Evolutionary conservation across 805 yeast genomes (phyloP).

Genomic region (Yamadazyma kitorensis): DNA sequence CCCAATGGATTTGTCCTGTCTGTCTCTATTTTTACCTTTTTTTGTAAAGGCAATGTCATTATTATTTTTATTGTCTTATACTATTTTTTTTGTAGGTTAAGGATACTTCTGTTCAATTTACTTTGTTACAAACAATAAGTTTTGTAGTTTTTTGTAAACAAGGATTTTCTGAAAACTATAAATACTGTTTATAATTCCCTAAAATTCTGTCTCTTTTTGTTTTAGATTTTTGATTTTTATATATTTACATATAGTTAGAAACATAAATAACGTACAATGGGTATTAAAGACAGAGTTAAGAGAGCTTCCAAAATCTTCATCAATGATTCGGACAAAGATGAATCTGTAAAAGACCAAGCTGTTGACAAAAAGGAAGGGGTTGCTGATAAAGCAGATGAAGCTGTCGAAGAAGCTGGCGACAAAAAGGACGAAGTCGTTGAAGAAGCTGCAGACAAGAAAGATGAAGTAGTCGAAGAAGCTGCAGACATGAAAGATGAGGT

Average conservation of each 20-base stretch:
- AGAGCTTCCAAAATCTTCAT: conserved; percentile 37
- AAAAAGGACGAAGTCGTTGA: conserved; percentile 8
- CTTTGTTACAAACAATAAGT: too few species aligned
- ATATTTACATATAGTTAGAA: not conserved
- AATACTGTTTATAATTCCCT: conserved; percentile 4
- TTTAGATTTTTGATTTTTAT: not conserved
- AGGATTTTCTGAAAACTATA: conserved; percentile 6
- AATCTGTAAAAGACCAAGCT: conserved; percentile 2
- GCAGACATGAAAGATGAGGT: conserved; percentile 10
- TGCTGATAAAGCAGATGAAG: conserved; percentile 4
- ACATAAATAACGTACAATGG: conserved; percentile 20
- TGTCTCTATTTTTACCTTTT: too few species aligned
- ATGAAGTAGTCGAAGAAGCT: conserved; percentile 9
- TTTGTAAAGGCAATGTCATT: too few species aligned
- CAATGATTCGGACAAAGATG: conserved; percentile 24
- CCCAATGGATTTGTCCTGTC: too few species aligned
- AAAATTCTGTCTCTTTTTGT: not conserved
- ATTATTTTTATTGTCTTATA: too few species aligned
- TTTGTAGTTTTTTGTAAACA: too few species aligned
- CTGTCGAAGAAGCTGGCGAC: conserved; percentile 4
- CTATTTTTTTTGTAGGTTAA: too few species aligned
- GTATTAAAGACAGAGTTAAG: conserved; percentile 36
- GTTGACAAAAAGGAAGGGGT: conserved; percentile 5
- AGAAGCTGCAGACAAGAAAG: conserved; percentile 6
- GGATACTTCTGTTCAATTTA: too few species aligned